Percentiles rank a stretch among this genome's conserved stretches.
Evolutionary conservation across 2,329 filamentous ascomycete species (phyloP).

Genomic region (Botrytis porri): DNA sequence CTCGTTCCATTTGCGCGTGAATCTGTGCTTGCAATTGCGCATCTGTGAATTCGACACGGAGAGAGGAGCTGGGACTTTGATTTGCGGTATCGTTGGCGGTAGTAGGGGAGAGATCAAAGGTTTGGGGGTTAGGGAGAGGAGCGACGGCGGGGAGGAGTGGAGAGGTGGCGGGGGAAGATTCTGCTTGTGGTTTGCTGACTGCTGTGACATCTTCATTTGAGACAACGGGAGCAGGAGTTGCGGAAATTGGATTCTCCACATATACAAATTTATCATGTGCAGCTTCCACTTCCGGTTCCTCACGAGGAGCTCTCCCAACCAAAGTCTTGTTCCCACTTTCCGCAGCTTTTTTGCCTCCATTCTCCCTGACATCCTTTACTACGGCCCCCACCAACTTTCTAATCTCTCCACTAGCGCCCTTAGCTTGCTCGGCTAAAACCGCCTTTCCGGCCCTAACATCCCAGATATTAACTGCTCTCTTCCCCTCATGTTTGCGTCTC

Average conservation of each 20-base stretch:
- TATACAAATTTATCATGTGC: not conserved
- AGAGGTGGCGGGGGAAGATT: not conserved
- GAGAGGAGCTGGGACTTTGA: not conserved
- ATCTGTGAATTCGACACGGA: conserved; percentile 2
- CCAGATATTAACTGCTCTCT: conserved; percentile 15
- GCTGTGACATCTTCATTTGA: not conserved
- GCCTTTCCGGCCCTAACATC: conserved; percentile 11
- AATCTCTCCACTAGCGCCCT: conserved; percentile 9
- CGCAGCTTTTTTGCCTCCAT: not conserved
- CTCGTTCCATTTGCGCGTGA: conserved; percentile 1
- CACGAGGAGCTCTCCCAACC: conserved; percentile 1
- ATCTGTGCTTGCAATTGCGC: conserved; percentile 7
- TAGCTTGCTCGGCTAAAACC: conserved; percentile 4
- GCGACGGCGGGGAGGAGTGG: not conserved
- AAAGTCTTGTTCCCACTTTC: not conserved
- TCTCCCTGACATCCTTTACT: conserved; percentile 8
- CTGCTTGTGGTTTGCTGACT: not conserved
- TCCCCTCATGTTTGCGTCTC: conserved; percentile 11
- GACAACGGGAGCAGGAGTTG: not conserved
- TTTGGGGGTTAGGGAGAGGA: not conserved
- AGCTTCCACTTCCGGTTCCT: not conserved
- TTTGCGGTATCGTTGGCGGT: not conserved
- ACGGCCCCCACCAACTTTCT: conserved; percentile 3
- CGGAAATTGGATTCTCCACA: not conserved
- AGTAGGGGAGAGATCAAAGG: not conserved